Evolutionary conservation across 345 rosid species (phyloP), one percentile per base, ranked within the genome.

Genomic region (Bruguiera parviflora): DNA sequence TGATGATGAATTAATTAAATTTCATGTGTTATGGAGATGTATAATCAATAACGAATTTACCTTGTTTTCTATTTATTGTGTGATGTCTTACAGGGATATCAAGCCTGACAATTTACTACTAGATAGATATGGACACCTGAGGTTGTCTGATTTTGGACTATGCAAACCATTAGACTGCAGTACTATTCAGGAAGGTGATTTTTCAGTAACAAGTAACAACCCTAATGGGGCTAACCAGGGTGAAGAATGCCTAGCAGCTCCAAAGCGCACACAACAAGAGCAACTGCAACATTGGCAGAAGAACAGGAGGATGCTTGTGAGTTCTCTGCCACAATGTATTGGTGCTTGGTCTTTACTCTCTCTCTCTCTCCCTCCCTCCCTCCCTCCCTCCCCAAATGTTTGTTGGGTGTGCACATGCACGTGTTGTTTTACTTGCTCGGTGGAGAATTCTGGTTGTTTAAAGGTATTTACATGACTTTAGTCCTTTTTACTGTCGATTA

Each of bases 81-180:
- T 68, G 8, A 67, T 73, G 63, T 60, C 74, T 68, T 67, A 16
- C 74, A 92, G 98, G 81, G 98, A 92, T 79, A 92, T 92, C 74
- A 92, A 92, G 81, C 97, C 97, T 4, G 98, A 92, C 75, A 92
- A 92, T 80, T 83, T 92, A 82, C 87, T 93, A 66, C 92, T 93
- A 70, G 97, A 91, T 81, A 84, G 82, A 83, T 53, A 65, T 74
- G 98, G 97, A 63, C 98, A 91, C 83, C 77, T 93, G 78, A 87
- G 89, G 77, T 77, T 93, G 64, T 93, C 98, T 63, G 98, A 93
- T 91, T 91, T 93, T 84, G 97, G 98, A 65, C 83, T 93, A 10
- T 93, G 97, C 66, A 93, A 93, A 79, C 98, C 98, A 64, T 79
- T 91, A 73, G 94, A 93, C 77, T 89, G 96, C 83, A 85, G 92